Evolutionary conservation across 2,329 filamentous ascomycete species (phyloP), one percentile per base, ranked within the genome.

Genomic region (Colletotrichum viniferum): DNA sequence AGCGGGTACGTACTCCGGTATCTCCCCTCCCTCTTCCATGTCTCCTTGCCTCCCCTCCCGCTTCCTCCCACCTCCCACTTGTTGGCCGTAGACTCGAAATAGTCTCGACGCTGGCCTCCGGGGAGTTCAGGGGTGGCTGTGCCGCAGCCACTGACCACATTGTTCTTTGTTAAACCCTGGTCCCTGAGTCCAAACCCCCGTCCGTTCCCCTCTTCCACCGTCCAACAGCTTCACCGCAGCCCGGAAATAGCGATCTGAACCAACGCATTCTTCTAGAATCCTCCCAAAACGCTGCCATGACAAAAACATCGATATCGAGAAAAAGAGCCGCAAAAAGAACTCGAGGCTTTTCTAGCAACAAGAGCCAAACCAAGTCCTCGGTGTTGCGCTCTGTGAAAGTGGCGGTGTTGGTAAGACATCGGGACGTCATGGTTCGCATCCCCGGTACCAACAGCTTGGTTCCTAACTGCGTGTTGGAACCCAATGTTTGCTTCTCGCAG

Each of bases 141-240:
- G 71, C 66, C 71, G 48, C 58, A 74, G 71, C 71, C 67, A 21
- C 71, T 71, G 71, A 74, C 34, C 60, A 74, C 69, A 43, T 64
- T 48, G 28, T 8, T 71, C 67, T 60, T 61, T 61, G 28, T 61
- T 36, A 0, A 21, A 61, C 30, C 58, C 58, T 21, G 26, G 18
- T 28, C 55, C 18, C 28, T 21, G 18, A 21, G 12, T 7, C 32
- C 66, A 56, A 26, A 24, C 43, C 43, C 43, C 43, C 43, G 43
- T 48, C 43, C n/a, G 43, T 21, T 24, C 38, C 52, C 18, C n/a
- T 34, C 32, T 34, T 21, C 14, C 24, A 18, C 34, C 21, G 61
- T 63, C 61, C 36, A 24, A 63, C 24, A 26, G n/a, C 65, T 32
- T 69, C 56, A 55, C 32, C 12, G 21, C 24, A 28, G n/a, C 28